Conservation (phyloP, 2,329 filamentous ascomycete genomes). For the Talaromyces funiculosus region DNA sequence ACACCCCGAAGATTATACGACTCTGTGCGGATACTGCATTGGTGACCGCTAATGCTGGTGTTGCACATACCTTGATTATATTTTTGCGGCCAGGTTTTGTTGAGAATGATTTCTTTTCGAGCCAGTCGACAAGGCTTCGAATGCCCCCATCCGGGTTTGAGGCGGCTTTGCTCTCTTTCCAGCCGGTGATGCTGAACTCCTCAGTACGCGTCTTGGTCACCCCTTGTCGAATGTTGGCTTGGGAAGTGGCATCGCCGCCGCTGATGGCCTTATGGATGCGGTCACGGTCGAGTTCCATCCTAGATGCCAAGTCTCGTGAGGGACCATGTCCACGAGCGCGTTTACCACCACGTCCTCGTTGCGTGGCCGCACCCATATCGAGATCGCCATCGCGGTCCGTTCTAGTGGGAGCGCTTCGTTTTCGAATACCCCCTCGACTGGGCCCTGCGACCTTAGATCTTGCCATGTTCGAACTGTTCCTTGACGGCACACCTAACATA, state of each 20-base stretch:
- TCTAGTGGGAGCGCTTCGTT: slow-evolving; percentile 37
- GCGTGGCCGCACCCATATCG: slow-evolving; percentile 45
- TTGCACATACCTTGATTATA: slow-evolving; percentile 72
- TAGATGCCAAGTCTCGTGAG: slow-evolving; percentile 21
- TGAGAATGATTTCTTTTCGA: slow-evolving; percentile 64
- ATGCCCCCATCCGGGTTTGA: slow-evolving; percentile 62
- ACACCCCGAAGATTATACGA: slow-evolving; percentile 21
- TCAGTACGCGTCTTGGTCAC: slow-evolving; percentile 27
- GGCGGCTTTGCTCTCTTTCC: slow-evolving; percentile 64
- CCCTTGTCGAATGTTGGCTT: slow-evolving; percentile 37
- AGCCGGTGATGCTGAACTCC: slow-evolving; percentile 50
- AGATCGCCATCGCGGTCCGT: slow-evolving; percentile 59
- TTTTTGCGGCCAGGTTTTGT: slow-evolving; percentile 52
- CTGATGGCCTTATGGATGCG: slow-evolving; percentile 33
- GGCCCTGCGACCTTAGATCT: slow-evolving; percentile 25
- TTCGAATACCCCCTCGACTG: slow-evolving; percentile 48
- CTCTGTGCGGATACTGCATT: slow-evolving; percentile 20
- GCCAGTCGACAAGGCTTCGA: slow-evolving; percentile 58
- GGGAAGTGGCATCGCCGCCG: slow-evolving; percentile 26
- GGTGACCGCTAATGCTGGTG: slow-evolving; percentile 38
- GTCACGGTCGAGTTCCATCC: slow-evolving; percentile 17
- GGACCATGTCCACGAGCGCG: slow-evolving; percentile 28
- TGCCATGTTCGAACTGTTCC: slow-evolving; percentile 26
- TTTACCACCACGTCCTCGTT: slow-evolving; percentile 29
- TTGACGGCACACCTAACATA: slow-evolving; percentile 13